A percentile compares a stretch with the other conserved stretches of the same genome.
Evolutionary conservation across 2,329 filamentous ascomycete species (phyloP).

Genomic region (Penicillium thymicola): DNA sequence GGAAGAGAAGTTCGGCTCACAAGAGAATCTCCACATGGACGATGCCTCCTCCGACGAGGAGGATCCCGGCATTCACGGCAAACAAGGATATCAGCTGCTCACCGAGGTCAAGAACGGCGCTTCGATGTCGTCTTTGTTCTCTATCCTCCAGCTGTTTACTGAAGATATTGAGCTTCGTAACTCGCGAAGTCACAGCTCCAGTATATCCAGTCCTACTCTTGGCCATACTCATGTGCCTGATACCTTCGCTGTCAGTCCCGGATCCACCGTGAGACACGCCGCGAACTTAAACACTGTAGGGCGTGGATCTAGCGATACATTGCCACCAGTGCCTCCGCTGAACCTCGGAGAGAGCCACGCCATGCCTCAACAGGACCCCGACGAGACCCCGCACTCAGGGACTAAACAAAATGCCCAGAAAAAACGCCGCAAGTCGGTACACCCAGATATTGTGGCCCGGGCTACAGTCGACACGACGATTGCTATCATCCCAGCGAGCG

Average conservation of each 20-base stretch:
- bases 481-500: conserved; percentile 94
- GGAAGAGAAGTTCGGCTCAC: conserved; percentile 35
- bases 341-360: conserved; percentile 57
- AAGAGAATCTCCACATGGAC: conserved; percentile 41
- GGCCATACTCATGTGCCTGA: conserved; percentile 34
- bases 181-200: conserved; percentile 53
- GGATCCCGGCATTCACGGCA: conserved; percentile 57
- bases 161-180: conserved; percentile 82
- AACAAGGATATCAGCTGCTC: conserved; percentile 87
- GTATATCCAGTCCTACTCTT: conserved; percentile 33
- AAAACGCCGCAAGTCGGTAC: conserved; percentile 65
- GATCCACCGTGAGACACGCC: conserved; percentile 20
- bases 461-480: conserved; percentile 97
- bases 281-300: conserved; percentile 18
- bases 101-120: conserved; percentile 98
- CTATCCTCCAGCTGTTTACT: conserved; percentile 93
- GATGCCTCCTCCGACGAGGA: conserved; percentile 65
- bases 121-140: conserved; percentile 97
- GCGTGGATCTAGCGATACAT: conserved; percentile 30
- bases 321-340: conserved; percentile 70
- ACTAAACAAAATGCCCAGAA: conserved; percentile 23
- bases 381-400: conserved; percentile 27
- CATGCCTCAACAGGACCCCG: conserved; percentile 28
- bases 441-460: conserved; percentile 95
- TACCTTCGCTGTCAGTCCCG: conserved; percentile 40